phyloP scores from a whole-genome alignment of 345 rosid genomes.

The Turritis glabra region DNA sequence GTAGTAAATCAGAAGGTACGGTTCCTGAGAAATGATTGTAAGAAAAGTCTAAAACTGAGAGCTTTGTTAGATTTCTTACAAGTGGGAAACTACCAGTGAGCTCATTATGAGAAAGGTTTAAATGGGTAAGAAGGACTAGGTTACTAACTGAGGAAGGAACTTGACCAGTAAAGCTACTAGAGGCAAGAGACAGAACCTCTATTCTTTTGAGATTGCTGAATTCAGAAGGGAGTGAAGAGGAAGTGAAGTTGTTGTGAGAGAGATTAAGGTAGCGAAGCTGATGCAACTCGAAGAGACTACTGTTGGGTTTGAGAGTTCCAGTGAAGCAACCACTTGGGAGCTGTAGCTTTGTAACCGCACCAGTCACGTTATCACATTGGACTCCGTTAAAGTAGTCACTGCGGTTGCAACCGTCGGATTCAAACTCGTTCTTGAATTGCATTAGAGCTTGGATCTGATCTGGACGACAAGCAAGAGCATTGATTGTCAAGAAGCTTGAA shows the following conservation, averaged over 20 bases:
- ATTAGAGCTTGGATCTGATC: slow-evolving; percentile 1
- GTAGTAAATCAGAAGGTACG: slow-evolving; percentile 23
- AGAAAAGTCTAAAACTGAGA: slow-evolving; percentile 6
- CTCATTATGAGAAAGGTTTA: slow-evolving; percentile 23
- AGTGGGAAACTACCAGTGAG: slow-evolving; percentile 19
- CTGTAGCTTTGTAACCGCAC: slow-evolving; percentile 13
- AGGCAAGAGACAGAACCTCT: slow-evolving; percentile 24
- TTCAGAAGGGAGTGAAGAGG: slow-evolving; percentile 14
- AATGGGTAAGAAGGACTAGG: background rate
- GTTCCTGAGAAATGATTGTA: slow-evolving; percentile 10
- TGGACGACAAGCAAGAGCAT: background rate
- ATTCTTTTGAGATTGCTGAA: slow-evolving; percentile 9
- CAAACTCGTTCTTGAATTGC: slow-evolving; percentile 21
- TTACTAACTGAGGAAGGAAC: slow-evolving; percentile 21
- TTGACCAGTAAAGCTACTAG: slow-evolving; percentile 12
- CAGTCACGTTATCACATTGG: slow-evolving; percentile 9
- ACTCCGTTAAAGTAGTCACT: slow-evolving; percentile 5
- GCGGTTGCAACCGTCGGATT: background rate
- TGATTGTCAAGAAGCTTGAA: background rate
- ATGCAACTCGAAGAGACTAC: slow-evolving; percentile 2
- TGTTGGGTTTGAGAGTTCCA: slow-evolving; percentile 12
- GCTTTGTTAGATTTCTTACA: slow-evolving; percentile 12
- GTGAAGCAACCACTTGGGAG: slow-evolving; percentile 10
- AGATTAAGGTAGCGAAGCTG: slow-evolving; percentile 23
- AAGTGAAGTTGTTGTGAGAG: slow-evolving; percentile 22